A percentile compares a stretch with the other conserved stretches of the same genome.
Conservation (phyloP, 2,329 filamentous ascomycete species). For the Juglanconis sp. region DNA sequence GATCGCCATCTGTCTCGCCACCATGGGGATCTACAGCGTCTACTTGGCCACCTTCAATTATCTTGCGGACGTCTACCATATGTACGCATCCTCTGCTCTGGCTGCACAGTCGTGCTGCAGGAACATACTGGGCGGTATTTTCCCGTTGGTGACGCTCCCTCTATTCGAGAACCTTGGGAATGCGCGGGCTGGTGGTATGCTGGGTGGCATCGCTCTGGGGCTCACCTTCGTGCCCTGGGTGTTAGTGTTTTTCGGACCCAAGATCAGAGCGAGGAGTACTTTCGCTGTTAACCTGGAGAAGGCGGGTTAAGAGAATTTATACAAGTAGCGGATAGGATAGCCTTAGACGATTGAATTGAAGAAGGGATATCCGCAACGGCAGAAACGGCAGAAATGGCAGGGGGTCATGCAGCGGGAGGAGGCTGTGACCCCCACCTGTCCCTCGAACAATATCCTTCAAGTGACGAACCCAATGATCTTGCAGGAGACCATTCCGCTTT, state of each 20-base stretch:
- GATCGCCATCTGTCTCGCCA: slow-evolving; percentile 69
- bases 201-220: slow-evolving; percentile 67
- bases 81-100: slow-evolving; percentile 79
- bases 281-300: slow-evolving; percentile 59
- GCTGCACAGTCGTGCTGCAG: slow-evolving; percentile 84
- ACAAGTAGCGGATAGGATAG: background rate
- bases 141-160: slow-evolving; percentile 71
- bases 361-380: background rate
- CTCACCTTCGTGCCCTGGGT: slow-evolving; percentile 86
- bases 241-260: slow-evolving; percentile 72
- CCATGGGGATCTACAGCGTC: slow-evolving; percentile 81
- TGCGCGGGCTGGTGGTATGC: slow-evolving; percentile 66
- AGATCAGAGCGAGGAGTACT: slow-evolving; percentile 70
- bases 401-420: too few species aligned
- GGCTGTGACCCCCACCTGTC: too few species aligned
- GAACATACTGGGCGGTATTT: slow-evolving; percentile 77
- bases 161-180: slow-evolving; percentile 74
- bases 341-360: background rate
- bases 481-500: too few species aligned
- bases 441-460: too few species aligned
- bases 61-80: slow-evolving; percentile 81
- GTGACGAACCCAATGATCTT: too few species aligned
- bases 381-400: background rate
- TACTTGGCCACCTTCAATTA: slow-evolving; percentile 93
- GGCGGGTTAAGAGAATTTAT: background rate